Evolutionary conservation across 2,329 filamentous ascomycete species (phyloP).

Genomic region (Colletotrichum sp.): DNA sequence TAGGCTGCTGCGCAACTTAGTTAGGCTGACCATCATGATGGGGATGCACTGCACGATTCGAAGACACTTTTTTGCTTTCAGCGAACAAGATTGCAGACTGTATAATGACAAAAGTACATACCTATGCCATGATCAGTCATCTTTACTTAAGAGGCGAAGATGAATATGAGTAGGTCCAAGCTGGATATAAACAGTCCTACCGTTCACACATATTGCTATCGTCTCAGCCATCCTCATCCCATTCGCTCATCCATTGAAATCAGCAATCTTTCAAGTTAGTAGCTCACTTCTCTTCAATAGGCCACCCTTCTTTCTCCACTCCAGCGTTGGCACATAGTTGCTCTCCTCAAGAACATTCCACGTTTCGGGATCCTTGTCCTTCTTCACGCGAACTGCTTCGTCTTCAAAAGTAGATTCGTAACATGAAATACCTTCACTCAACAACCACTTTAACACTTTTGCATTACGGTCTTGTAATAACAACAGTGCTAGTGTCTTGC

Average conservation of each 20-base stretch:
- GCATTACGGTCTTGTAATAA: background rate
- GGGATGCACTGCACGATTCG: background rate
- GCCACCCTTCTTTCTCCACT: too few relatives aligned
- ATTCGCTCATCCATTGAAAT: background rate
- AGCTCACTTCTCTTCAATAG: background rate
- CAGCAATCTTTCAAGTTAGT: background rate
- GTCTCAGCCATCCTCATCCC: background rate
- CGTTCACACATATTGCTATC: background rate
- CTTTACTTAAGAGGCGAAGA: background rate
- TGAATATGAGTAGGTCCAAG: background rate
- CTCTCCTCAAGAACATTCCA: background rate
- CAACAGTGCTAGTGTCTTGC: background rate
- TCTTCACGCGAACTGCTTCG: background rate
- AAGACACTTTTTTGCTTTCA: background rate
- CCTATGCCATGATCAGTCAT: rapidly evolving
- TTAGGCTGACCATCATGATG: background rate
- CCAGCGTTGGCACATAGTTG: background rate
- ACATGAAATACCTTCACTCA: background rate
- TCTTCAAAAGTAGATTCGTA: background rate
- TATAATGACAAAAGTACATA: background rate
- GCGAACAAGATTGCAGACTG: background rate
- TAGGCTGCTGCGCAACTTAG: background rate
- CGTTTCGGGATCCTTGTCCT: background rate
- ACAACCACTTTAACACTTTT: background rate
- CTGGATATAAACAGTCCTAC: background rate